Evolutionary conservation across 768 basidiomycete species (phyloP).

Genomic region (Arthromyces matolae): DNA sequence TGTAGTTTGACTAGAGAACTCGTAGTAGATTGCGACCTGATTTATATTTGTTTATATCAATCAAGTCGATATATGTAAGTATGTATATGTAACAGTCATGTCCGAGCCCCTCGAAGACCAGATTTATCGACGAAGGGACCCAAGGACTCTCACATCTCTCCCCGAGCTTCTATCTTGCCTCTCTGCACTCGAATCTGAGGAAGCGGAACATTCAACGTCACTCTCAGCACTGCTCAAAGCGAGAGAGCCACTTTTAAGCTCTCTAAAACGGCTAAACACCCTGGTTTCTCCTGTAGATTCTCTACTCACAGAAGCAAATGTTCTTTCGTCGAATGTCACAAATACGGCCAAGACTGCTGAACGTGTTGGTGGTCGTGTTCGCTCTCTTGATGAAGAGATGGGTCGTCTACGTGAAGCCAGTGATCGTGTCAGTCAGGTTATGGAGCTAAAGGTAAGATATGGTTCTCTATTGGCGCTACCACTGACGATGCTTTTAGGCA

Average conservation of each 20-base stretch:
- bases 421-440: slow-evolving; percentile 90
- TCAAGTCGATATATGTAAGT: neutral
- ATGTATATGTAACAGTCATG: too few species aligned
- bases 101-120: neutral
- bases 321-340: slow-evolving; percentile 56
- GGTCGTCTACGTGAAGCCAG: slow-evolving; percentile 80
- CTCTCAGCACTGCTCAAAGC: slow-evolving; percentile 69
- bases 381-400: slow-evolving; percentile 91
- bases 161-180: slow-evolving; percentile 73
- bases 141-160: slow-evolving; percentile 52
- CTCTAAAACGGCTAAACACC: slow-evolving; percentile 57
- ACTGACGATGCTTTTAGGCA: slow-evolving; percentile 25
- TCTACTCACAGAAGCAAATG: slow-evolving; percentile 53
- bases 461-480: neutral
- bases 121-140: slow-evolving; percentile 23
- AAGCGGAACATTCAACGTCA: slow-evolving; percentile 69
- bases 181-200: slow-evolving; percentile 71
- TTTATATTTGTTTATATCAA: too few species aligned
- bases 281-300: slow-evolving; percentile 61
- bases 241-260: slow-evolving; percentile 58
- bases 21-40: too few species aligned
- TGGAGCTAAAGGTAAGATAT: slow-evolving; percentile 84
- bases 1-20: slow-evolving; percentile 16
- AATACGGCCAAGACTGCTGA: slow-evolving; percentile 78
- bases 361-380: slow-evolving; percentile 88